phyloP scores from a whole-genome alignment of 2,329 filamentous ascomycete species.

The Trichoderma polysporum region DNA sequence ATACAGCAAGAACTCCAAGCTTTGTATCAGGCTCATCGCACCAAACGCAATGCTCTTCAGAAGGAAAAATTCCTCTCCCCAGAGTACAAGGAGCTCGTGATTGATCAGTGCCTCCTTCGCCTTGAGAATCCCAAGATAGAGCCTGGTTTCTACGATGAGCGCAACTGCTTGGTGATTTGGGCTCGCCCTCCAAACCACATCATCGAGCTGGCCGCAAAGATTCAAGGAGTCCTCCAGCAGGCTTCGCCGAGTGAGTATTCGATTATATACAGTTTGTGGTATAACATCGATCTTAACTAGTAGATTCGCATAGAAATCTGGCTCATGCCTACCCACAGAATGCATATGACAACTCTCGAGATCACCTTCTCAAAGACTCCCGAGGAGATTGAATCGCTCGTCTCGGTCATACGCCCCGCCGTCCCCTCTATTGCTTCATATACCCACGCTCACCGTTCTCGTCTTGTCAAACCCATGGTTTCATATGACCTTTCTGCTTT shows the following conservation, averaged over 20 bases:
- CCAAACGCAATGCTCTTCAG: conserved; percentile 73
- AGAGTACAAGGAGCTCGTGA: conserved; percentile 67
- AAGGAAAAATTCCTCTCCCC: conserved; percentile 67
- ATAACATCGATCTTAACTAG: background rate
- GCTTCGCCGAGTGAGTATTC: conserved; percentile 66
- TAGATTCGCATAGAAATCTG: conserved; percentile 44
- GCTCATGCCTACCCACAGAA: conserved; percentile 75
- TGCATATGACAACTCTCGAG: conserved; percentile 86
- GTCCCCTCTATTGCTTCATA: conserved; percentile 64
- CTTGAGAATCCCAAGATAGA: conserved; percentile 64
- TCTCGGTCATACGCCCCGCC: conserved; percentile 55
- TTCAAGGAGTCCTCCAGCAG: conserved; percentile 66
- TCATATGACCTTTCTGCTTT: conserved; percentile 84
- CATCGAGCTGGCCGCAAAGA: conserved; percentile 60
- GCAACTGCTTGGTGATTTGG: conserved; percentile 87
- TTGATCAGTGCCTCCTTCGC: conserved; percentile 74
- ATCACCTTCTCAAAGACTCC: conserved; percentile 75
- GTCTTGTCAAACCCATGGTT: conserved; percentile 78
- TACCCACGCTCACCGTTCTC: conserved; percentile 64
- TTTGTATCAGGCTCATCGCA: conserved; percentile 72
- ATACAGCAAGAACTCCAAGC: conserved; percentile 64
- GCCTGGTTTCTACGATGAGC: conserved; percentile 69
- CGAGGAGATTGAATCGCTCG: conserved; percentile 64
- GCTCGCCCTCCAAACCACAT: conserved; percentile 75
- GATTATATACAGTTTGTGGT: background rate